Conservation (phyloP, 2,329 filamentous ascomycete genomes). For the Cercospora zeina region DNA sequence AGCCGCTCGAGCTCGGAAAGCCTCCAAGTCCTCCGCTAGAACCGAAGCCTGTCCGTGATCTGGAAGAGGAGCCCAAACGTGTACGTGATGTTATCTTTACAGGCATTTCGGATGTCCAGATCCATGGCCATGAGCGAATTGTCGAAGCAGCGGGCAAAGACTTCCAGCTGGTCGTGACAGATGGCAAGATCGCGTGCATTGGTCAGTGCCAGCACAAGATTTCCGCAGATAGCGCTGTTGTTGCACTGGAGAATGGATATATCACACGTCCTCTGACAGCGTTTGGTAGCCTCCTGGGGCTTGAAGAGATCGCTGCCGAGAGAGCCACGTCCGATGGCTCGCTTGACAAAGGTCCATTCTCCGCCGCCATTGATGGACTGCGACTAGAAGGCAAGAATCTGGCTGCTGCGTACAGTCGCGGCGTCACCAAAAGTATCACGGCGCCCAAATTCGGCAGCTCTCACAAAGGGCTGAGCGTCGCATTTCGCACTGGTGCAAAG, state of each 20-base stretch:
- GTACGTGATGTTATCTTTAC: slow-evolving; percentile 55
- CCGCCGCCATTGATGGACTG: slow-evolving; percentile 55
- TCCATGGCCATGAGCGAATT: slow-evolving; percentile 49
- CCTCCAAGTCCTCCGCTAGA: slow-evolving; percentile 45
- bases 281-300: slow-evolving; percentile 61
- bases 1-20: slow-evolving; percentile 56
- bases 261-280: slow-evolving; percentile 62
- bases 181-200: slow-evolving; percentile 59
- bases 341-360: slow-evolving; percentile 56
- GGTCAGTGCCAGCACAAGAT: slow-evolving; percentile 55
- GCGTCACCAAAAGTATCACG: slow-evolving; percentile 44
- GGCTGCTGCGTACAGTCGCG: slow-evolving; percentile 42
- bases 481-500: slow-evolving; percentile 41
- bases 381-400: slow-evolving; percentile 45
- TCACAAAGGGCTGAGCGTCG: slow-evolving; percentile 44
- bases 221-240: slow-evolving; percentile 41
- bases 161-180: slow-evolving; percentile 53
- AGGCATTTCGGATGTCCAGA: slow-evolving; percentile 55
- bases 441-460: slow-evolving; percentile 37
- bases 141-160: slow-evolving; percentile 4
- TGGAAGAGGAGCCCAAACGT: slow-evolving; percentile 39
- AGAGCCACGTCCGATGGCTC: slow-evolving; percentile 49
- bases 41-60: slow-evolving; percentile 44
- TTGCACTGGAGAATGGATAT: slow-evolving; percentile 60
- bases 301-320: slow-evolving; percentile 64